These are phyloP conservation scores for Lophiotrema nucula DNA, from an alignment of 495 filamentous ascomycete genomes.

Conservation along the genomic window DNA sequence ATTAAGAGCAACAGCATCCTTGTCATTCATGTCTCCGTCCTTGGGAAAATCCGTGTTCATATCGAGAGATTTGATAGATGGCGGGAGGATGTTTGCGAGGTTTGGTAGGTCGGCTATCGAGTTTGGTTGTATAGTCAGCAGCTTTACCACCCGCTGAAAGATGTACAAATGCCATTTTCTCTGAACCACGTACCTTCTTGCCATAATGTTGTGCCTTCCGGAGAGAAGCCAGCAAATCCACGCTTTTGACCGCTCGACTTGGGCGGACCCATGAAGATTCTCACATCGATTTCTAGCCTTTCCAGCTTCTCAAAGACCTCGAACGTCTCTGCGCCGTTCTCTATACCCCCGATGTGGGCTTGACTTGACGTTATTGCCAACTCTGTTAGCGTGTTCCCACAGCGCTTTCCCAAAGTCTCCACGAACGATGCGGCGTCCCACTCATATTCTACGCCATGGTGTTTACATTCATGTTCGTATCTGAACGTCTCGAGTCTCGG, in stretches of 20 bases:
- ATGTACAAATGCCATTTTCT: too few species aligned
- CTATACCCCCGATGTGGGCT: not conserved
- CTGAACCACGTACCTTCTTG: too few species aligned
- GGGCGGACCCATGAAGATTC: not conserved
- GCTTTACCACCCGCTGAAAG: too few species aligned
- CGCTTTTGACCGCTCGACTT: not conserved
- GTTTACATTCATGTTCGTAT: not conserved
- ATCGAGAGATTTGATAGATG: not conserved
- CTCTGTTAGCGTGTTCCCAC: not conserved
- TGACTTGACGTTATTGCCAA: not conserved
- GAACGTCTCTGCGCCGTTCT: not conserved
- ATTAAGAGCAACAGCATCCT: not conserved
- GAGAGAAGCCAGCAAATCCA: too few species aligned
- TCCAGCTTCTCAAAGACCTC: not conserved
- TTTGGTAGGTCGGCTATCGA: slow-evolving; percentile 25
- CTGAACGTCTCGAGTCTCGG: not conserved
- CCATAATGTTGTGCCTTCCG: too few species aligned
- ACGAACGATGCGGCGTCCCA: not conserved
- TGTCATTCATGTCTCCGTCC: too few species aligned
- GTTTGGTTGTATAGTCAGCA: too few species aligned
- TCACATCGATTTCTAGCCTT: not conserved
- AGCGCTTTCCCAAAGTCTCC: not conserved
- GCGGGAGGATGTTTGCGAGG: slow-evolving; percentile 14
- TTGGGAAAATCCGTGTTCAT: slow-evolving; percentile 19
- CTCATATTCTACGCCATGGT: not conserved